These are phyloP conservation scores for Linum lewisii DNA, from an alignment of 345 rosid species.

Conservation along the genomic window DNA sequence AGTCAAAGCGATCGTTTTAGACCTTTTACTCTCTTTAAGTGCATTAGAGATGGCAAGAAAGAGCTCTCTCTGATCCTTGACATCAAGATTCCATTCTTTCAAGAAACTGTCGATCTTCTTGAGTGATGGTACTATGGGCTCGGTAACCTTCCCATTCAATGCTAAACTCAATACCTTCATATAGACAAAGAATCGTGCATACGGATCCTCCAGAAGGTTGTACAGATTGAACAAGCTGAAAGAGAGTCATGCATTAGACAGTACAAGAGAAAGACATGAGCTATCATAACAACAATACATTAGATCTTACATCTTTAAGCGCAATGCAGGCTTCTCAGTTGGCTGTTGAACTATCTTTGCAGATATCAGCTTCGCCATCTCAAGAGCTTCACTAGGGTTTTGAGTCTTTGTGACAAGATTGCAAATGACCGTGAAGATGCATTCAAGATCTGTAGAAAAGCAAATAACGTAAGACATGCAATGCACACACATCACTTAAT, in stretches of 20 bases:
- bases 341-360: conserved; percentile 74
- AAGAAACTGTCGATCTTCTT: conserved; percentile 73
- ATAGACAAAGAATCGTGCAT: conserved; percentile 68
- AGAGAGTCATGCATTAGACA: conserved; percentile 19
- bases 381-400: conserved; percentile 55
- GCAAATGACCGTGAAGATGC: conserved; percentile 90
- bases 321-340: conserved; percentile 72
- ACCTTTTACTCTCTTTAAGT: conserved; percentile 77
- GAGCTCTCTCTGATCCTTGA: conserved; percentile 75
- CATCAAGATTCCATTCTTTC: conserved; percentile 87
- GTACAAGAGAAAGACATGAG: conserved; percentile 1
- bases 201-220: conserved; percentile 61
- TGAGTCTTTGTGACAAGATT: conserved; percentile 60
- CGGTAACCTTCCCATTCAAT: conserved; percentile 65
- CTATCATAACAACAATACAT: conserved; percentile 2
- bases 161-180: conserved; percentile 68
- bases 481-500: background rate
- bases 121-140: conserved; percentile 59
- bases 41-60: conserved; percentile 62
- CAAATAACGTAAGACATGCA: background rate
- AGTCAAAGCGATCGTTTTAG: background rate
- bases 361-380: conserved; percentile 63
- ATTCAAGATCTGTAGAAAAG: conserved; percentile 65
- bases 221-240: conserved; percentile 88
- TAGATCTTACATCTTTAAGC: conserved; percentile 68